Percentiles rank a stretch among this genome's conserved stretches.
Conservation (phyloP, 1,284 basidiomycete genomes). For the Moniliella sp. region DNA sequence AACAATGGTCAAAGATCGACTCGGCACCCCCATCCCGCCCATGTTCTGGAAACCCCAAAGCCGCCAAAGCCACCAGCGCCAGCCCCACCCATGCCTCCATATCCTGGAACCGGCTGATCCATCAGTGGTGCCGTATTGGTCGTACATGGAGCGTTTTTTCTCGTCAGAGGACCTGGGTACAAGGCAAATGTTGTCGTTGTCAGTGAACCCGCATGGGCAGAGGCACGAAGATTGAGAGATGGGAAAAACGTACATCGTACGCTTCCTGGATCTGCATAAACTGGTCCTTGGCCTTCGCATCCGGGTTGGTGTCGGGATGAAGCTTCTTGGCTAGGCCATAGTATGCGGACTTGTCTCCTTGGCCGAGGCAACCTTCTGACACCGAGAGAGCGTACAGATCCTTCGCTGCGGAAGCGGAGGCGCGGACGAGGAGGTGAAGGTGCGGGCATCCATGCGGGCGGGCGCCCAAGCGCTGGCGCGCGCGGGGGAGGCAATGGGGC, state of each 20-base stretch:
- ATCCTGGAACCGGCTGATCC: slow-evolving; percentile 78
- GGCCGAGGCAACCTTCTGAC: slow-evolving; percentile 52
- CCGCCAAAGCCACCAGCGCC: slow-evolving; percentile 42
- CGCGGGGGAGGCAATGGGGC: too few relatives aligned
- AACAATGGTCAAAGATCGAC: slow-evolving; percentile 41
- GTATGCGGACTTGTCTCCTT: slow-evolving; percentile 86
- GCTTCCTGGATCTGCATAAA: slow-evolving; percentile 92
- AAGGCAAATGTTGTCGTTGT: too few relatives aligned
- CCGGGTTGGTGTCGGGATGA: slow-evolving; percentile 90
- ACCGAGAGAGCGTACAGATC: slow-evolving; percentile 80
- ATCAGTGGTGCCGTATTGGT: slow-evolving; percentile 80
- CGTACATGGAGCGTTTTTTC: slow-evolving; percentile 74
- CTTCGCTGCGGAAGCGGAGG: slow-evolving; percentile 39
- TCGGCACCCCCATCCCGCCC: slow-evolving; percentile 10
- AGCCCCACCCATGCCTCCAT: slow-evolving; percentile 41
- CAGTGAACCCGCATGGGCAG: too few relatives aligned
- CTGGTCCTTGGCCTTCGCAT: slow-evolving; percentile 67
- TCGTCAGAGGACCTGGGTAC: too few relatives aligned
- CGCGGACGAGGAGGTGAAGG: not conserved
- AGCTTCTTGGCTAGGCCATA: slow-evolving; percentile 89
- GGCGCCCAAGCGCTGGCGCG: too few relatives aligned
- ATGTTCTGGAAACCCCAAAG: slow-evolving; percentile 36
- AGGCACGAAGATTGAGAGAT: too few relatives aligned
- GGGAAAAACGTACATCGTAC: slow-evolving; percentile 79
- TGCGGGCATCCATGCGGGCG: too few relatives aligned